A percentile compares a stretch with the other conserved stretches of the same genome.
phyloP scores from a whole-genome alignment of 2,329 filamentous ascomycete species.

The Torrubiella hemipterigena region DNA sequence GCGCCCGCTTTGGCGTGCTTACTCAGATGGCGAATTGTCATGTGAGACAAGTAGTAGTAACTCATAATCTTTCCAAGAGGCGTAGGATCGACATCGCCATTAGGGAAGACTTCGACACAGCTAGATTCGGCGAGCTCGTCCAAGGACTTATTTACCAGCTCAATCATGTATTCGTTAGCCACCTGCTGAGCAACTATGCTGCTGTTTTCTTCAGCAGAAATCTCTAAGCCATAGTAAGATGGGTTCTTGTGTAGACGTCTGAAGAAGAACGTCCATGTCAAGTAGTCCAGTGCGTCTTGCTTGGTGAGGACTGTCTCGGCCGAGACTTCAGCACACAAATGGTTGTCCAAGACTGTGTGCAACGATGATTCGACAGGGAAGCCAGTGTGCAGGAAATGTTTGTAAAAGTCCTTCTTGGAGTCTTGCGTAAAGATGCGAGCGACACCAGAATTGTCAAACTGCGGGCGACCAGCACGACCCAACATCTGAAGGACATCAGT shows the following conservation, averaged over 20 bases:
- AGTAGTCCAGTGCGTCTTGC: slow-evolving; percentile 92
- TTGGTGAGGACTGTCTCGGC: slow-evolving; percentile 88
- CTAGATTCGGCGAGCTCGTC: slow-evolving; percentile 70
- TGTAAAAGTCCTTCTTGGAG: slow-evolving; percentile 97
- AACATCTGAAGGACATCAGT: slow-evolving; percentile 98
- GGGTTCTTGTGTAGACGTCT: slow-evolving; percentile 94
- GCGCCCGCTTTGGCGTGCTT: slow-evolving; percentile 63
- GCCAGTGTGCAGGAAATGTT: slow-evolving; percentile 95
- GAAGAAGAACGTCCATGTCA: slow-evolving; percentile 99
- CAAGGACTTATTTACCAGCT: slow-evolving; percentile 80
- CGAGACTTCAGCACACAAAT: slow-evolving; percentile 88
- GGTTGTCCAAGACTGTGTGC: slow-evolving; percentile 94
- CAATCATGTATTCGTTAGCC: slow-evolving; percentile 90
- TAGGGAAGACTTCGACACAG: slow-evolving; percentile 72
- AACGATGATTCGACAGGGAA: slow-evolving; percentile 95
- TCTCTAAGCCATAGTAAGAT: slow-evolving; percentile 92
- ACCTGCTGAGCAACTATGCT: slow-evolving; percentile 72
- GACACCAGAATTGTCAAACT: slow-evolving; percentile 93
- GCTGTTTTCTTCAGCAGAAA: slow-evolving; percentile 85
- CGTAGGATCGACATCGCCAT: slow-evolving; percentile 81
- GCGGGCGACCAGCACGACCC: slow-evolving; percentile 84
- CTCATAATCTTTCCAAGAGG: slow-evolving; percentile 97
- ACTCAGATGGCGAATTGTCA: slow-evolving; percentile 79
- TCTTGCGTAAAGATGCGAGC: slow-evolving; percentile 97
- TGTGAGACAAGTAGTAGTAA: slow-evolving; percentile 96